Base-by-base conservation (phyloP, 495 filamentous ascomycete species). In the Tuber microsphaerosporum region DNA sequence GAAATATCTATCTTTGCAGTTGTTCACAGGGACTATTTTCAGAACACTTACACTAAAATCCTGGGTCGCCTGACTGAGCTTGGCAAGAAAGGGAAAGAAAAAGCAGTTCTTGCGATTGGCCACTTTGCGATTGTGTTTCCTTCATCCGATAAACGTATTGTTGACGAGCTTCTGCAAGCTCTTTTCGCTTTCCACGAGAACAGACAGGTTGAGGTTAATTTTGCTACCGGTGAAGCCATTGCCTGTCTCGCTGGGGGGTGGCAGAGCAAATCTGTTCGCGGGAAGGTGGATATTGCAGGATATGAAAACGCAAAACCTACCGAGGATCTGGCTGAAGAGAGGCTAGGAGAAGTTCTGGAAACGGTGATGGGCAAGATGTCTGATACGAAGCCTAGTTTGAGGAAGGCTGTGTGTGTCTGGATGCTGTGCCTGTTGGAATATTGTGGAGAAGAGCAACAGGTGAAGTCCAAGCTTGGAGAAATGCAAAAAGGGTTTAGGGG, bases 391-490 rank as follows among this genome's bases (percentile, higher is more conserved):
- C 77, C 77, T n/a, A 68, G 76, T 37, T 70, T 79, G 70, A 79
- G 77, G 42, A 79, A 79, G 77, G 77, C 77, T 68, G 78, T 77
- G 19, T 79, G 77, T 73, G 77, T 79, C 70, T 79, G 77, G 77
- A 87, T 97, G 17, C 89, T 98, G 72, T 94, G 92, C 81, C 82
- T 97, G n/a, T 90, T 98, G 71, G 93, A 97, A 79, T 92, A 94
- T 80, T 97, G 94, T 83, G 93, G 93, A 0, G 88, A 94, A 75
- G 85, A 91, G 26, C 83, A 85, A 34, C 88, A 92, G 76, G 86
- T 97, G 61, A 91, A 95, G 82, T 84, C 85, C 6, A 88, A 89
- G 17, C 84, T 99, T 74, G 87, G 91, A 75, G 87, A 92, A 77
- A 95, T 91, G 82, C 95, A 99, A 84, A 88, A 86, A 71, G 93